These are phyloP conservation scores for Kalanchoe fedtschenkoi DNA, from an alignment of 164 flowering plant genomes.

Conservation along the genomic window DNA sequence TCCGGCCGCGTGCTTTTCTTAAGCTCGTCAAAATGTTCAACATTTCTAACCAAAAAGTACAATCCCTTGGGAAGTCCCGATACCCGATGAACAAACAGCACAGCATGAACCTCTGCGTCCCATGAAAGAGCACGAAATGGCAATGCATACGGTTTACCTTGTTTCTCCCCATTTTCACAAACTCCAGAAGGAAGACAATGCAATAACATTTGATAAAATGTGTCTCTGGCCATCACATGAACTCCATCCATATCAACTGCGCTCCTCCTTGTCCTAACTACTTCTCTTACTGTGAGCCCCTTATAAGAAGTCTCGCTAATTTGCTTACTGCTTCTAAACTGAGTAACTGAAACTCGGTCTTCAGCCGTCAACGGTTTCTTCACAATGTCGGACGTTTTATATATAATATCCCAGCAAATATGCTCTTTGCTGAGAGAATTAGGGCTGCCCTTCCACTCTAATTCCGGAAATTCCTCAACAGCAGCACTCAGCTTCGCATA, in stretches of 20 bases:
- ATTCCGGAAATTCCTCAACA: constrained; percentile 26
- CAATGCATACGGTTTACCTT: constrained; percentile 50
- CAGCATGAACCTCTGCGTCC: constrained; percentile 79
- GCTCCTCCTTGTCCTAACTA: constrained; percentile 83
- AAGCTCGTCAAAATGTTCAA: constrained; percentile 57
- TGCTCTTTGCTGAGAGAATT: constrained; percentile 81
- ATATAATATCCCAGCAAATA: constrained; percentile 79
- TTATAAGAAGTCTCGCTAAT: constrained; percentile 44
- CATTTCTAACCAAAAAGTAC: constrained; percentile 91
- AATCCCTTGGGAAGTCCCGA: constrained; percentile 62
- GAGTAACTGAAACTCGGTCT: constrained; percentile 17
- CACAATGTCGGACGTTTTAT: constrained; percentile 65
- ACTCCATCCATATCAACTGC: constrained; percentile 94
- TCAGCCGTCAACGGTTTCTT: constrained; percentile 48
- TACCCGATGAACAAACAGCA: constrained; percentile 77
- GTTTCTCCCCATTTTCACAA: constrained; percentile 32
- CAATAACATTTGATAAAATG: constrained; percentile 76
- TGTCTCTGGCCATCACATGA: constrained; percentile 43
- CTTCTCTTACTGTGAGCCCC: constrained; percentile 44
- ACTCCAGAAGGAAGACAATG: constrained; percentile 86
- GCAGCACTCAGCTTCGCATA: constrained; percentile 36
- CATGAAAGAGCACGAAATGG: constrained; percentile 80
- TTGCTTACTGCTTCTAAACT: constrained; percentile 33
- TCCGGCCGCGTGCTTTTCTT: constrained; percentile 41
- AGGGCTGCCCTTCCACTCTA: constrained; percentile 76